Conservation (phyloP, 2,329 filamentous ascomycete species). For the Neurospora sp. region DNA sequence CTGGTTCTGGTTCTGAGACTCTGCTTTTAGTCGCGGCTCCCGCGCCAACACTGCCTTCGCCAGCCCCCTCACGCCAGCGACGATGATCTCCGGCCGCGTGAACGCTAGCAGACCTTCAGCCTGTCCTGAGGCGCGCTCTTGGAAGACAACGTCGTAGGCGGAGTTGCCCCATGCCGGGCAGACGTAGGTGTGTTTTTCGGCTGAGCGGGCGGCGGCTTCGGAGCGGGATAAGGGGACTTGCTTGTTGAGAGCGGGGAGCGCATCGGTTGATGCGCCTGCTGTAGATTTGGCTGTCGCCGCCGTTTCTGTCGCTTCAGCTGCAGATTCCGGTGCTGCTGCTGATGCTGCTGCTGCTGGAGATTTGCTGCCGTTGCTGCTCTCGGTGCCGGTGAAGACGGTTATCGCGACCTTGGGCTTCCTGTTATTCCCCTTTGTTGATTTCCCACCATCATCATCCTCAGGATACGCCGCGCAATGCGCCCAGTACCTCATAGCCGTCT, state of each 20-base stretch:
- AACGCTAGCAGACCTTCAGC: slow-evolving; percentile 38
- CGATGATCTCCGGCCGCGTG: slow-evolving; percentile 38
- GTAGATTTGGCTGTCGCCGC: slow-evolving; percentile 2
- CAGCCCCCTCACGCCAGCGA: slow-evolving; percentile 31
- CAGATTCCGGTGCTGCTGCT: slow-evolving; percentile 1
- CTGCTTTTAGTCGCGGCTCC: slow-evolving; percentile 27
- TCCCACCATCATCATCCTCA: slow-evolving; percentile 17
- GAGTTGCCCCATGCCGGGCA: slow-evolving; percentile 40
- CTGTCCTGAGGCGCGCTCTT: slow-evolving; percentile 28
- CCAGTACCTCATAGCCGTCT: slow-evolving; percentile 49
- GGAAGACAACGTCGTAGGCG: slow-evolving; percentile 33
- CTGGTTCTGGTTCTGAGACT: slow-evolving; percentile 10
- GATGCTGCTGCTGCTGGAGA: slow-evolving; percentile 11
- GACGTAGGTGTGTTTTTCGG: slow-evolving; percentile 23
- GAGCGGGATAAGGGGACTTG: not conserved
- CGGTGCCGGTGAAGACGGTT: slow-evolving; percentile 31
- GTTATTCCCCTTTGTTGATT: no score
- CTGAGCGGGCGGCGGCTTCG: not conserved
- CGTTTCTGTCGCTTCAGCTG: no score
- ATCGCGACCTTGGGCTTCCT: slow-evolving; percentile 32
- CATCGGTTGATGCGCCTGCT: slow-evolving; percentile 3
- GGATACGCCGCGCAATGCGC: slow-evolving; percentile 31
- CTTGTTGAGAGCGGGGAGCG: not conserved
- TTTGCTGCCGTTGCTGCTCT: slow-evolving; percentile 8
- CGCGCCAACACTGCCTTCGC: slow-evolving; percentile 28